phyloP scores from a whole-genome alignment of 306 rosid species.

The Gleditsia sinensis region DNA sequence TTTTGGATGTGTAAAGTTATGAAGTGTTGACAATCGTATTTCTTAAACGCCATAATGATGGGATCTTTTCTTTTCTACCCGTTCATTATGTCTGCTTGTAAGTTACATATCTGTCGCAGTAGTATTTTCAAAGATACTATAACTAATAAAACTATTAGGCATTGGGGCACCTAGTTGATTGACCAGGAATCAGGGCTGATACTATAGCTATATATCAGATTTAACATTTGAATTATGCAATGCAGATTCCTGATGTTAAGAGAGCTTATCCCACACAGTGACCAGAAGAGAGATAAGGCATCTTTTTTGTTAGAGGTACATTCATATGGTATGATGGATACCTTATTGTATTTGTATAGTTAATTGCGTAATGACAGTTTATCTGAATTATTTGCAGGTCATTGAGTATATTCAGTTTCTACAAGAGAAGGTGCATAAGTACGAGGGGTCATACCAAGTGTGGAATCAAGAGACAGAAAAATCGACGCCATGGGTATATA shows the following conservation, averaged over 20 bases:
- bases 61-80: neutral
- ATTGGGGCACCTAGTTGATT: slow-evolving; percentile 18
- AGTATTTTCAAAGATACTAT: slow-evolving; percentile 16
- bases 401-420: slow-evolving; percentile 89
- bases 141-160: neutral
- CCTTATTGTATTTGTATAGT: slow-evolving; percentile 3
- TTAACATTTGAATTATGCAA: slow-evolving; percentile 14
- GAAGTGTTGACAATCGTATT: neutral
- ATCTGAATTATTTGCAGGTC: slow-evolving; percentile 56
- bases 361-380: slow-evolving; percentile 13
- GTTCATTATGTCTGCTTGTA: neutral
- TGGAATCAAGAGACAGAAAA: slow-evolving; percentile 74
- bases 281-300: slow-evolving; percentile 98
- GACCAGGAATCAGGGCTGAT: neutral
- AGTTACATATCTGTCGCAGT: neutral
- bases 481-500: slow-evolving; percentile 77
- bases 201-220: slow-evolving; percentile 26
- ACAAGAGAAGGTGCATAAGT: slow-evolving; percentile 84
- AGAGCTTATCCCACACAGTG: slow-evolving; percentile 91
- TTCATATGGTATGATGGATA: slow-evolving; percentile 2
- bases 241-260: slow-evolving; percentile 94
- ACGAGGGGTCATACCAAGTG: slow-evolving; percentile 77
- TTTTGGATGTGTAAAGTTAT: neutral
- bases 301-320: slow-evolving; percentile 90
- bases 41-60: neutral